Conservation (phyloP, 2,329 filamentous ascomycete species). For the Celoporthe dispersa region DNA sequence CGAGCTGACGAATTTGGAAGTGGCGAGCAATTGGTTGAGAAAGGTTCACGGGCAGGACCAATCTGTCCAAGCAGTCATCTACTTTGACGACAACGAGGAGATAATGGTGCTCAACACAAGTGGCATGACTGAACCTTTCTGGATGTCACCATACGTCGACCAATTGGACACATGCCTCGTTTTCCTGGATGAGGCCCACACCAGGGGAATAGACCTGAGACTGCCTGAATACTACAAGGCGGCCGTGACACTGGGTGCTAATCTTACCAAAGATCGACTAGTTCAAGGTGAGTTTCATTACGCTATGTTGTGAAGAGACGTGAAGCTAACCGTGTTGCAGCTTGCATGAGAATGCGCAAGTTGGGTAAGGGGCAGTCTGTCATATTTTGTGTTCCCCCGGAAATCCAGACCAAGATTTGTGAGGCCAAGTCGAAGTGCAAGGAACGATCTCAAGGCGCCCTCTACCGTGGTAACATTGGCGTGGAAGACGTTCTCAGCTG, state of each 20-base stretch:
- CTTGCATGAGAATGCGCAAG: constrained; percentile 73
- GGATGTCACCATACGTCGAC: constrained; percentile 60
- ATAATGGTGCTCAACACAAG: constrained; percentile 56
- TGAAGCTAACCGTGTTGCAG: constrained; percentile 40
- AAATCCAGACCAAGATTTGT: constrained; percentile 60
- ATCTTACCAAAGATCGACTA: constrained; percentile 69
- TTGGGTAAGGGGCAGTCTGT: constrained; percentile 70
- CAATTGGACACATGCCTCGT: constrained; percentile 65
- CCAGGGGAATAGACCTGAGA: constrained; percentile 69
- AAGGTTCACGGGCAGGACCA: constrained; percentile 25
- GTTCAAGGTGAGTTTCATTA: constrained; percentile 60
- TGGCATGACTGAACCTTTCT: constrained; percentile 52
- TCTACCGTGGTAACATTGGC: constrained; percentile 28
- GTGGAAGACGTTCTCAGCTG: constrained; percentile 32
- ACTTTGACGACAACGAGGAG: constrained; percentile 60
- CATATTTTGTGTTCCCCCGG: constrained; percentile 61
- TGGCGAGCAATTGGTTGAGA: constrained; percentile 60
- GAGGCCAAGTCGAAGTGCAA: background rate
- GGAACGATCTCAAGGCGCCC: constrained; percentile 35
- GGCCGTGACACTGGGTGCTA: constrained; percentile 68
- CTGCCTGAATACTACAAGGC: constrained; percentile 64
- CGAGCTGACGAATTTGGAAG: constrained; percentile 60
- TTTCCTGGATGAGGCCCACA: constrained; percentile 73
- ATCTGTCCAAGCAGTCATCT: constrained; percentile 56
- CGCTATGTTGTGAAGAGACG: background rate